Evolutionary conservation across 345 rosid genomes (phyloP), one percentile per base, ranked within the genome.

Genomic region (Gossypium turneri): DNA sequence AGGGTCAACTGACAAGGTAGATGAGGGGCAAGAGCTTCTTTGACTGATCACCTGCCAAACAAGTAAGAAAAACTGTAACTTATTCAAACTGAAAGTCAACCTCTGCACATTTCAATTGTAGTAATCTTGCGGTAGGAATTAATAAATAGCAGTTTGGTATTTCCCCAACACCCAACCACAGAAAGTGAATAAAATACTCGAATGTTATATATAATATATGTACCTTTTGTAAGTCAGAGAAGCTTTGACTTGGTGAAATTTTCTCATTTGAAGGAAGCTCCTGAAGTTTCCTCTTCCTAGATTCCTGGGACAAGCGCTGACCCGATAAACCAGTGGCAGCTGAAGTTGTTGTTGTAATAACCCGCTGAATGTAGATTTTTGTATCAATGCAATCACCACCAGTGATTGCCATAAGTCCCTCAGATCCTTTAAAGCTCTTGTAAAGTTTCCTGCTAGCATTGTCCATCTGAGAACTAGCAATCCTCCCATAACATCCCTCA

Each of bases 401-500:
- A 53, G 63, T 61, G 67, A 47, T 20, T 70, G 52, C 59, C 57
- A 17, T 66, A 8, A 57, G 25, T 17, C 45, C 52, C 69, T 71
- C 38, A 45, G 55, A 20, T 70, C 60, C 64, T 64, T 50, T 44
- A 45, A 61, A 38, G 62, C 74, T 75, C 72, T 45, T 47, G 71
- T 73, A 75, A 41, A 19, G 16, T 56, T 73, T 73, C 78, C 61
- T 74, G 61, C 70, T 77, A 67, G 75, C 69, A 55, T 77, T 73
- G 52, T 79, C 84, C 45, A 74, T 81, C 45, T 66, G 79, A 79
- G 81, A 74, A 44, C 75, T 75, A 67, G 81, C 82, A 29, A 75
- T 80, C 29, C 75, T 77, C 80, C 80, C 84, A 75, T 84, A 84
- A 44, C 78, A 74, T 57, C 82, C 85, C 72, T 79, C 81, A 48